Percentiles rank a stretch among this genome's conserved stretches.
Conservation (phyloP, 139 green algal genomes). For the Closterium sp. region DNA sequence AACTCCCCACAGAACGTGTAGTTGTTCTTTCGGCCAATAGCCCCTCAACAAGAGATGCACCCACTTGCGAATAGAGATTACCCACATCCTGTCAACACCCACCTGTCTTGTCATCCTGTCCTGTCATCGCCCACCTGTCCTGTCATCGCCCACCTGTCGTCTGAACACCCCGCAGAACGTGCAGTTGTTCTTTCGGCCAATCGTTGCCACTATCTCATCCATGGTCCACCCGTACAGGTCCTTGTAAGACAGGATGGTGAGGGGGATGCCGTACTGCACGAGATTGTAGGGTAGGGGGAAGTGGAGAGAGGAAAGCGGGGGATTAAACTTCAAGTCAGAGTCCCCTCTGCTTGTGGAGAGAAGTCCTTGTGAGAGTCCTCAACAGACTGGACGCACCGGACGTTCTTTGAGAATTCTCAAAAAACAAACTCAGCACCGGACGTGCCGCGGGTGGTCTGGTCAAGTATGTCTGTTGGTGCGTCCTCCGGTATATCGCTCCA, state of each 20-base stretch:
- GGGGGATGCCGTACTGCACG: slow-evolving; percentile 63
- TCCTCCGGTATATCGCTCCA: too few relatives aligned
- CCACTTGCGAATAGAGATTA: too few relatives aligned
- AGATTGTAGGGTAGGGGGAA: background rate
- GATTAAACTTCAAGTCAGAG: background rate
- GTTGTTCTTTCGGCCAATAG: too few relatives aligned
- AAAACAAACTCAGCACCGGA: too few relatives aligned
- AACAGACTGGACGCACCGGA: too few relatives aligned
- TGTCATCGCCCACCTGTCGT: slow-evolving; percentile 48
- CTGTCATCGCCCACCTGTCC: background rate
- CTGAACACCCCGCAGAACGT: slow-evolving; percentile 97
- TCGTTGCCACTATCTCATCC: slow-evolving; percentile 92
- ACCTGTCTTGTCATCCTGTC: background rate
- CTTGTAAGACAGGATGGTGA: slow-evolving; percentile 90
- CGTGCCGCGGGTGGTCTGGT: too few relatives aligned
- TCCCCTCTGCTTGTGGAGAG: background rate
- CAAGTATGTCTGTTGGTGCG: too few relatives aligned
- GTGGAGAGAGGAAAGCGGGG: background rate
- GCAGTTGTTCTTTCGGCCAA: slow-evolving; percentile 94
- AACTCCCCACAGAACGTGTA: too few relatives aligned
- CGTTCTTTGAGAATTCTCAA: too few relatives aligned
- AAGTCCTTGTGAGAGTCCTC: background rate
- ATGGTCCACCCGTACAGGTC: slow-evolving; percentile 98
- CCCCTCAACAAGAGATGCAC: too few relatives aligned
- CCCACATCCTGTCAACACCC: background rate